Base-by-base conservation (phyloP, 805 yeast species). In the Cyberlindnera sargentensis region DNA sequence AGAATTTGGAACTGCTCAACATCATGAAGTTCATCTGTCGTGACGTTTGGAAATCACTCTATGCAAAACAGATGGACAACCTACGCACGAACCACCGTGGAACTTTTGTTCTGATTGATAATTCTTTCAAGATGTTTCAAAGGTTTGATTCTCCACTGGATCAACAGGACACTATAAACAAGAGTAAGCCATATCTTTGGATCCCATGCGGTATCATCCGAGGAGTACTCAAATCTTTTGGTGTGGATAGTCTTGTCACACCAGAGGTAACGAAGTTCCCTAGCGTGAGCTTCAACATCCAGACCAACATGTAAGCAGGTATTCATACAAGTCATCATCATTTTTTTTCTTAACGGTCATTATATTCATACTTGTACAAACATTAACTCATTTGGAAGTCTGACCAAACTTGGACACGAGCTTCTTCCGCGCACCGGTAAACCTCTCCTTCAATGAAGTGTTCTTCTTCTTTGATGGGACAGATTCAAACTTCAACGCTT, bases 1-100 rank as follows among this genome's bases (percentile, higher is more conserved):
- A 63, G 50, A 76, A 60, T 62, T 81, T 57, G 70, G 90, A 85
- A 47, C 71, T 84, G 9, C 64, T 91, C 33, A 90, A 86, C 50
- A 75, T 91, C 34, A 86, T 93, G 87, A 91, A 91, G 64, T 89
- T 87, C 60, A 76, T 93, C 5, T 90, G 98, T 60, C 75, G 95
- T 37, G 97, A 90, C 52, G 83, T 90, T 28, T 93, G 98, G 98
- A 80, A 76, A 53, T 65, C 74, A 42, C 59, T 91, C 28, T 88
- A 78, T 64, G 78, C 80, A 33, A 91, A 89, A 63, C 96, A 85
- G 60, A 86, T 93, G 70, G 97, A 90, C 60, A 89, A 88, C 52
- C 70, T 93, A 46, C 76, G 95, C 48, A 93, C 99, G 1, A 93
- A 93, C 59, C 97, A 93, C 61, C 67, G 95, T 33, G 83, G 93